These are phyloP conservation scores for Aspergillus fischeri DNA, from an alignment of 2,329 filamentous ascomycete species.

Conservation along the genomic window DNA sequence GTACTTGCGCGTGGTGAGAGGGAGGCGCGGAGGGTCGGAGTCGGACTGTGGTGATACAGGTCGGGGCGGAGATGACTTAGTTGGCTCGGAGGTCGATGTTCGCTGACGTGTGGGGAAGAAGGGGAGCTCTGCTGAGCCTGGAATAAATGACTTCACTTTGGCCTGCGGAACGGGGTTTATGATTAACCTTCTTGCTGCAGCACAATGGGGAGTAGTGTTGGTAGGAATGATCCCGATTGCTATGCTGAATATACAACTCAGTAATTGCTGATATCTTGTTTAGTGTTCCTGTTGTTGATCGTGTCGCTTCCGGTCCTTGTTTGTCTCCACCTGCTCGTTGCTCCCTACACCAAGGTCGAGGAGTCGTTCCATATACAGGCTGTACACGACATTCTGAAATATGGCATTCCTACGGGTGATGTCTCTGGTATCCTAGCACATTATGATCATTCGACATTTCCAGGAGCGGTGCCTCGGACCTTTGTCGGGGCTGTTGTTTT, in stretches of 20 bases:
- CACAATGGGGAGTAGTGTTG: constrained; percentile 23
- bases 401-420: constrained; percentile 65
- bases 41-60: constrained; percentile 3
- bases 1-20: background rate
- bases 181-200: background rate
- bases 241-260: background rate
- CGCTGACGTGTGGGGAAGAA: background rate
- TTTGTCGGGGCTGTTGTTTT: constrained; percentile 79
- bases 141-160: background rate
- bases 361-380: constrained; percentile 98
- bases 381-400: constrained; percentile 78
- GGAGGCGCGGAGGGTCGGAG: constrained; percentile 1
- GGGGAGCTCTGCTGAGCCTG: background rate
- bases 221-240: constrained; percentile 3
- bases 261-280: background rate
- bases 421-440: constrained; percentile 52
- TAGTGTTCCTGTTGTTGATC: constrained; percentile 23
- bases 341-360: constrained; percentile 95
- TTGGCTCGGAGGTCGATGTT: background rate
- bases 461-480: constrained; percentile 85
- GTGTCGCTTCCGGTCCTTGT: constrained; percentile 61
- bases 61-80: constrained; percentile 15
- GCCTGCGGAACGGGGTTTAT: background rate
- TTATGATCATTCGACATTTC: constrained; percentile 89
- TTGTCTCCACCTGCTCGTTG: constrained; percentile 64